A percentile compares a stretch with the other conserved stretches of the same genome.
phyloP scores from a whole-genome alignment of 1,284 basidiomycete genomes.

The Leccinum subfulvum region DNA sequence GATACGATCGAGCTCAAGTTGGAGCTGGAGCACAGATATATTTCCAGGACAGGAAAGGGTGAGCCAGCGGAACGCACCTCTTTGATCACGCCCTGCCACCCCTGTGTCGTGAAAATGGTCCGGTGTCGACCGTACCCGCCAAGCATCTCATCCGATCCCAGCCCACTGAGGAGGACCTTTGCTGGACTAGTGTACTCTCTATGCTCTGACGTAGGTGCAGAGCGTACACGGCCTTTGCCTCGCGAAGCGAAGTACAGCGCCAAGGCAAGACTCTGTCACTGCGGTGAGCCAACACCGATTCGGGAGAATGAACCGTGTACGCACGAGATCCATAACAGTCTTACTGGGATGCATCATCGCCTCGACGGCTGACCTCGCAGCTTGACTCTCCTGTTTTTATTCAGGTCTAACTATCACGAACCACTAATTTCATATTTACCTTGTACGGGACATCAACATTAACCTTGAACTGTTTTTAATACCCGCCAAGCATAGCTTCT shows the following conservation, averaged over 20 bases:
- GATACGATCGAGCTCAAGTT: conserved; percentile 90
- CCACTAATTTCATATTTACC: conserved; percentile 41
- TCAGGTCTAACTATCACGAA: not conserved
- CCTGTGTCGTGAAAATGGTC: conserved; percentile 63
- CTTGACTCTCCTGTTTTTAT: conserved; percentile 59
- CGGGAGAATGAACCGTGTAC: conserved; percentile 21
- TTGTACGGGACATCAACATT: conserved; percentile 84
- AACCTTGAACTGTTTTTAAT: conserved; percentile 45
- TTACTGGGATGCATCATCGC: conserved; percentile 78
- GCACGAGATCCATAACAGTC: conserved; percentile 91
- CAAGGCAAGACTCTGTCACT: conserved; percentile 76
- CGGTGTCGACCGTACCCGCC: conserved; percentile 94
- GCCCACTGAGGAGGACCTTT: conserved; percentile 83
- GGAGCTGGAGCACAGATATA: conserved; percentile 54
- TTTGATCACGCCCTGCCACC: conserved; percentile 74
- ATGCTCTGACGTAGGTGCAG: conserved; percentile 28
- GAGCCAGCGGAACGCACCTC: conserved; percentile 54
- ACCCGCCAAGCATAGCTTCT: not conserved
- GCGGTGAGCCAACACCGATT: conserved; percentile 8
- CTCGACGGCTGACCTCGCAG: conserved; percentile 56
- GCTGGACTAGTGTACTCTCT: conserved; percentile 71
- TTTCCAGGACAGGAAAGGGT: not conserved
- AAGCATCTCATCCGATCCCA: conserved; percentile 94
- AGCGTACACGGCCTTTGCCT: conserved; percentile 62
- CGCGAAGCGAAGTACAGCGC: conserved; percentile 93